phyloP scores from a whole-genome alignment of 139 green algal species.

The Chlamydomonas sp. region DNA sequence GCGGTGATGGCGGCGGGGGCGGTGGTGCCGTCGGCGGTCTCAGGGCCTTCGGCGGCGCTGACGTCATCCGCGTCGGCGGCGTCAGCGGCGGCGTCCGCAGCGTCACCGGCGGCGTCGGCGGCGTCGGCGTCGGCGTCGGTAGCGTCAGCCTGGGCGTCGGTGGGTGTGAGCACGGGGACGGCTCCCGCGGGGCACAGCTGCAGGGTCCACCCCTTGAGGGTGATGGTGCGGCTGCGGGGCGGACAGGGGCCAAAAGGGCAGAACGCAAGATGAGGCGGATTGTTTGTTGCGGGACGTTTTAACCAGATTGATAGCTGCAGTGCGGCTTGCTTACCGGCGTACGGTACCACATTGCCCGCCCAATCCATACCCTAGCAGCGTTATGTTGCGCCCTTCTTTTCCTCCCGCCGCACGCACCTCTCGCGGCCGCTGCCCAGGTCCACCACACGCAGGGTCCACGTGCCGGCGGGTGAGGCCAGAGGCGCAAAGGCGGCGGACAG shows the following conservation, averaged over 20 bases:
- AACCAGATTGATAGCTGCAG: no score
- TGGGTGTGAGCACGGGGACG: not conserved
- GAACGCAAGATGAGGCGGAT: not conserved
- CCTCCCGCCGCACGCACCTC: no score
- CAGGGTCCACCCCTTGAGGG: slow-evolving; percentile 7
- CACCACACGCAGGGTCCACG: slow-evolving; percentile 8
- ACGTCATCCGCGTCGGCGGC: no score
- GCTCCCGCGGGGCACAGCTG: slow-evolving; percentile 2
- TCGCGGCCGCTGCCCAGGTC: not conserved
- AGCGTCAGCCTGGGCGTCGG: not conserved
- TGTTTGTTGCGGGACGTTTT: no score
- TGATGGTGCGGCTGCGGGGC: slow-evolving; percentile 14
- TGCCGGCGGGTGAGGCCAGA: not conserved
- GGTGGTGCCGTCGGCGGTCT: not conserved
- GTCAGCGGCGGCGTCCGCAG: no score
- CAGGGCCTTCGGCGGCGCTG: not conserved
- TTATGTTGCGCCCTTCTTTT: no score
- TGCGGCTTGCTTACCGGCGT: no score
- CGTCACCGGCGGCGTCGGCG: not conserved
- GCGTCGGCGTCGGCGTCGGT: not conserved
- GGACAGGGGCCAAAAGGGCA: not conserved
- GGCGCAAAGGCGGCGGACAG: not conserved
- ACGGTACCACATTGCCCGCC: no score
- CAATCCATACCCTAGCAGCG: no score
- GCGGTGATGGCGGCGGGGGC: not conserved